Evolutionary conservation across 2,329 filamentous ascomycete genomes (phyloP), one percentile per base, ranked within the genome.

Genomic region (Gnomoniopsis sp.): DNA sequence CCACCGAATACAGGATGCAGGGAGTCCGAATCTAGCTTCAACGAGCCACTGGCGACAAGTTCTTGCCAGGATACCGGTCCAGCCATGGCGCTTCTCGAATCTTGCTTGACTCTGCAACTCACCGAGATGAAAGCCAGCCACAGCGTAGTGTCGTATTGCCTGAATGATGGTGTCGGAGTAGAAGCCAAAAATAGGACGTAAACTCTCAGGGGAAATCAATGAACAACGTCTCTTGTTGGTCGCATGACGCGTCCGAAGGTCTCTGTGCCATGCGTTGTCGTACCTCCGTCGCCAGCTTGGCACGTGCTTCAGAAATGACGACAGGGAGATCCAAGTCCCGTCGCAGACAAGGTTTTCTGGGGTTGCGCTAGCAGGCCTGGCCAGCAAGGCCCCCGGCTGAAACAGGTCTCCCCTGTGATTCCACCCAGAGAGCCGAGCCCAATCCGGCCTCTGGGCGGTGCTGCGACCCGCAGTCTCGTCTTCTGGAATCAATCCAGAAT

Each of bases 321-420:
- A 26, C 47, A 52, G 49, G 60, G 46, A 19, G 43, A 50, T 44
- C 60, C 50, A 60, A 30, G 50, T 62, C 48, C 54, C 48, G n/a
- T 38, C 58, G 26, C 54, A 57, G 43, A 52, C 53, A 52, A 60
- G 57, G 49, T 53, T 44, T 34, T 36, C 49, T 57, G 49, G 62
- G 62, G 62, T 65, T 62, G 64, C 63, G 65, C 65, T 67, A 65
- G 62, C 62, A 64, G 63, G 63, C 63, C 67, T 67, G 68, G 68
- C 65, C 46, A 64, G 63, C 62, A 64, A 62, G 70, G 75, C 76
- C 69, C 71, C 74, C 71, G 72, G 68, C 67, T 82, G 80, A 82
- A 82, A 82, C 80, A 77, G 70, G 69, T 73, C 66, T 71, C 75
- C 77, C 79, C 75, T 81, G 77, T 66, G 75, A 77, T 76, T 76